These are phyloP conservation scores for Xylariaceae sp. DNA, from an alignment of 2,329 filamentous ascomycete genomes.

Conservation along the genomic window DNA sequence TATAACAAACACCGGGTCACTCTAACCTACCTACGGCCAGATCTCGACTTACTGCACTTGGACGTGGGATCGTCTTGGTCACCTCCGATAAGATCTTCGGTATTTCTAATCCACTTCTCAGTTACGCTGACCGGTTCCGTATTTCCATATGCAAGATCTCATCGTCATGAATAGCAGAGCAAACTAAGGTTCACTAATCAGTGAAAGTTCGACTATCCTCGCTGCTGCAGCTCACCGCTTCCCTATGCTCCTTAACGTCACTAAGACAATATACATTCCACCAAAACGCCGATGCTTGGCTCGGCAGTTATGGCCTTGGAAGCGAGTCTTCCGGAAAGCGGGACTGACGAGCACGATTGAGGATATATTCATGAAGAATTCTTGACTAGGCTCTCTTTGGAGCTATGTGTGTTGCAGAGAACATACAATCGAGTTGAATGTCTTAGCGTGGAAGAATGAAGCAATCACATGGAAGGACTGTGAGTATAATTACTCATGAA, in stretches of 20 bases:
- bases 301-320: neutral
- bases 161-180: neutral
- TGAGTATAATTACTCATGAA: neutral
- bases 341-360: neutral
- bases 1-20: neutral
- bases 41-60: neutral
- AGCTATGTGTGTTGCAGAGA: neutral
- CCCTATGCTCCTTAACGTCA: neutral
- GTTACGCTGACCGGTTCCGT: neutral
- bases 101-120: neutral
- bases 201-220: constrained; percentile 7
- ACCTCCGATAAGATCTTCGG: constrained; percentile 2
- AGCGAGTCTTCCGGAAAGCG: neutral
- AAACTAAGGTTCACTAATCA: neutral
- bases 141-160: constrained; percentile 4
- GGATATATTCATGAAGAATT: neutral
- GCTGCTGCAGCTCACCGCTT: constrained; percentile 1
- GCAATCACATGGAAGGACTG: neutral
- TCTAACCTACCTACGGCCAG: neutral
- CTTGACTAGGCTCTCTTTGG: neutral
- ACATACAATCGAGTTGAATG: neutral
- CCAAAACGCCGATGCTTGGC: neutral
- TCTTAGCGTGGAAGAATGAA: neutral
- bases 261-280: constrained; percentile 1
- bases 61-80: neutral